phyloP scores from a whole-genome alignment of 352 stramenopile species.

The Achlya hypogyna region DNA sequence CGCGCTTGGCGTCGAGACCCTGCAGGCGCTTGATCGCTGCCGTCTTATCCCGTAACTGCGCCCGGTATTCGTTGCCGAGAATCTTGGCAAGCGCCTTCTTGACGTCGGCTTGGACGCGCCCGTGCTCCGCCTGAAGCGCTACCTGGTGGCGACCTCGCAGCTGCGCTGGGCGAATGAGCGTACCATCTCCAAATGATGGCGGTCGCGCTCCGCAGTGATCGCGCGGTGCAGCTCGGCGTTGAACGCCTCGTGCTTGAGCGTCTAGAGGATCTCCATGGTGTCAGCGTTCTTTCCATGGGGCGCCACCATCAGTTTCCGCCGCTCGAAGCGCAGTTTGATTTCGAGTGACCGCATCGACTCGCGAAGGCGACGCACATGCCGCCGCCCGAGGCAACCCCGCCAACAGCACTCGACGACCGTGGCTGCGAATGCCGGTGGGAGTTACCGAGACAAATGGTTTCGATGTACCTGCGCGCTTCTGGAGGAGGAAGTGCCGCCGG shows the following conservation, averaged over 20 bases:
- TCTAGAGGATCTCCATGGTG: background rate
- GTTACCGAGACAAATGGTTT: no score
- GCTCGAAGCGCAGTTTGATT: constrained; percentile 10
- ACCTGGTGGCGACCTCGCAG: no score
- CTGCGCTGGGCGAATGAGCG: background rate
- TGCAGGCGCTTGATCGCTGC: background rate
- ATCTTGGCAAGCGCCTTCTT: constrained; percentile 13
- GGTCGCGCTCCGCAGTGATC: background rate
- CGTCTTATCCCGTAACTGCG: constrained; percentile 1
- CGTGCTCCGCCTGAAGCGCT: background rate
- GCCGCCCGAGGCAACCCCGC: background rate
- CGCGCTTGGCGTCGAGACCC: constrained; percentile 12
- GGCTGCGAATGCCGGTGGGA: background rate
- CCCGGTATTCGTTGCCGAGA: constrained; percentile 11
- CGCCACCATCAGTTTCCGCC: constrained; percentile 9
- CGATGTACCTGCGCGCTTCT: background rate
- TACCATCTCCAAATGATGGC: background rate
- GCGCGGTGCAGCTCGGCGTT: background rate
- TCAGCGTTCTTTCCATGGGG: background rate
- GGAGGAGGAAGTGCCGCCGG: background rate
- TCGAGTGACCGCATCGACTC: background rate
- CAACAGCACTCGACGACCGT: background rate
- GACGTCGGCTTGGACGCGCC: background rate
- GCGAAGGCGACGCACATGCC: background rate
- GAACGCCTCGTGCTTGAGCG: background rate